These are phyloP conservation scores for Cystobasidium pallidum DNA, from an alignment of 1,284 basidiomycete genomes.

Conservation along the genomic window DNA sequence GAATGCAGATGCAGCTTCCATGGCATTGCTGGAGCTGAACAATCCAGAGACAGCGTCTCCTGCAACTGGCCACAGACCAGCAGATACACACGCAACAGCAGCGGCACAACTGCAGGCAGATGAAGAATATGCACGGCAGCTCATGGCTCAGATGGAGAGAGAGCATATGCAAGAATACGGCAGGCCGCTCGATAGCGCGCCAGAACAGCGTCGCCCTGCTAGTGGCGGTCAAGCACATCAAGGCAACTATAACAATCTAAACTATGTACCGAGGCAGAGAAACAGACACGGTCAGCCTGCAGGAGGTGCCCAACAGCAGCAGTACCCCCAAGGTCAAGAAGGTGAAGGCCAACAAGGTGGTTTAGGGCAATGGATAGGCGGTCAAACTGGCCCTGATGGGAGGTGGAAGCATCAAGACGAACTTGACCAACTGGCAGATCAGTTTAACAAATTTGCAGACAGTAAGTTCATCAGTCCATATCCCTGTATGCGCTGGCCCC, in stretches of 20 bases:
- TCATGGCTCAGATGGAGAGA: constrained; percentile 42
- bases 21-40: constrained; percentile 42
- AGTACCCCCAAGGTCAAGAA: background rate
- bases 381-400: constrained; percentile 30
- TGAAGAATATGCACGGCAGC: constrained; percentile 40
- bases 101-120: constrained; percentile 37
- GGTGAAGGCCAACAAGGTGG: constrained; percentile 8
- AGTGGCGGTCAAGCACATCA: background rate
- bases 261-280: constrained; percentile 38
- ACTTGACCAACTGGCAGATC: constrained; percentile 40
- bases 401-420: constrained; percentile 37
- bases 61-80: background rate
- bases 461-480: constrained; percentile 18
- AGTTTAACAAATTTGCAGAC: constrained; percentile 42
- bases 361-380: constrained; percentile 12
- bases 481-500: too few species aligned
- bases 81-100: background rate
- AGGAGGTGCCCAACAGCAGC: constrained; percentile 9
- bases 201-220: constrained; percentile 1
- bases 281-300: constrained; percentile 31
- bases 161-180: constrained; percentile 37
- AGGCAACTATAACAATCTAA: constrained; percentile 24
- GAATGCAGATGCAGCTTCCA: constrained; percentile 39
- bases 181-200: constrained; percentile 29
- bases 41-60: constrained; percentile 21